Base-by-base conservation (phyloP, 768 basidiomycete genomes). In the Termitomyces sp. region DNA sequence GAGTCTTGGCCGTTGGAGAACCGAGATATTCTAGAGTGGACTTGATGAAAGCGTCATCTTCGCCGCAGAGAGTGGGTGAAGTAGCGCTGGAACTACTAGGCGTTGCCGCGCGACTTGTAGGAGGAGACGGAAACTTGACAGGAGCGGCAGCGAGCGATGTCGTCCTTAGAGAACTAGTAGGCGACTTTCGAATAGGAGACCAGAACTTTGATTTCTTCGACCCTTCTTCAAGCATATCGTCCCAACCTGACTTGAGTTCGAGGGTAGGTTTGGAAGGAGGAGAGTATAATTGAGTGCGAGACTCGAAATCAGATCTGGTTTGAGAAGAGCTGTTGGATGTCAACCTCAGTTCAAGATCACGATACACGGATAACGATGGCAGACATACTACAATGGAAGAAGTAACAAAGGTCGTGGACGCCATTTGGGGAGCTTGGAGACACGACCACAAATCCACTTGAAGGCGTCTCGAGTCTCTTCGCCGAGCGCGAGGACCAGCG, bases 181-280 rank as follows among this genome's bases (percentile, higher is more conserved):
- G 64, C 27, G 65, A 64, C 45, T 58, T 67, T 54, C 51, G 64
- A 46, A 45, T 62, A 34, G 58, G 62, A 50, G 40, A 44, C 48
- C 58, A 60, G 23, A 55, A 51, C 56, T 66, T 72, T 14, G 71
- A 54, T 7, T 64, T 59, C 65, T 72, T 76, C 47, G 66, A 59
- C 49, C 75, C 54, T 12, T 41, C 19, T 16, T 62, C 73, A 32
- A 77, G 66, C 68, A 75, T 75, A 49, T 79, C 79, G 56, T 81
- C 79, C 80, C 80, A 82, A 11, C 78, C 80, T 2, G 80, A 82
- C 62, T 68, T 78, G 44, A 80, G 70, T 25, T 75, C 73, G 37
- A 73, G 58, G 0, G 67, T 66, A 10, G 74, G 68, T 12, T 61
- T 64, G 21, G 62, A 48, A 16, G 59, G 58, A 19, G 69, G 63